A percentile compares a stretch with the other conserved stretches of the same genome.
Evolutionary conservation across 441 rosid species (phyloP).

Genomic region (Erodium trifolium): DNA sequence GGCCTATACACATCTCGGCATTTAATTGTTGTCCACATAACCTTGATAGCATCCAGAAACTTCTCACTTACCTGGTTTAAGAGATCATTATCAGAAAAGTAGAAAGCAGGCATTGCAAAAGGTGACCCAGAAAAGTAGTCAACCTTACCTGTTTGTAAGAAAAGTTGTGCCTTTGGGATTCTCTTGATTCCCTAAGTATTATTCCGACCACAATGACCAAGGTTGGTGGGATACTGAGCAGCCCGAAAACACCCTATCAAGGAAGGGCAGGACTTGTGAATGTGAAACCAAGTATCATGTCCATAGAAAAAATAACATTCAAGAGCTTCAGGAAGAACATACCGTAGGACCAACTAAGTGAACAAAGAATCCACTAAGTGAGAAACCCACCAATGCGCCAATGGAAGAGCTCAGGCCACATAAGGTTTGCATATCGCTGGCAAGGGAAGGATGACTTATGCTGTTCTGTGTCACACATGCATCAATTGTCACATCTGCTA

Average conservation of each 20-base stretch:
- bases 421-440: conserved; percentile 95
- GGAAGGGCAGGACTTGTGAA: conserved; percentile 13
- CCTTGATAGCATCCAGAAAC: conserved; percentile 60
- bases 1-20: conserved; percentile 84
- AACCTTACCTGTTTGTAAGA: conserved; percentile 54
- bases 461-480: conserved; percentile 94
- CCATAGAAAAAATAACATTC: not conserved
- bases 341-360: conserved; percentile 91
- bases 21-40: conserved; percentile 81
- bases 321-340: conserved; percentile 10
- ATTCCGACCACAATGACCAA: conserved; percentile 62
- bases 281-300: not conserved
- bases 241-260: conserved; percentile 74
- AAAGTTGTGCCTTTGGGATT: conserved; percentile 44
- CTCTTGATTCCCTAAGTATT: conserved; percentile 35
- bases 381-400: conserved; percentile 74
- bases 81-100: conserved; percentile 12
- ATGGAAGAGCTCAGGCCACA: conserved; percentile 63
- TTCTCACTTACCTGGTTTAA: conserved; percentile 54
- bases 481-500: conserved; percentile 95
- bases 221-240: conserved; percentile 62
- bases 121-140: conserved; percentile 1
- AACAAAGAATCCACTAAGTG: conserved; percentile 72
- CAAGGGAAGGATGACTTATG: conserved; percentile 64
- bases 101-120: conserved; percentile 13